Base-by-base conservation (phyloP, 2,329 filamentous ascomycete genomes). In the Ophiocordyceps camponoti-floridani region DNA sequence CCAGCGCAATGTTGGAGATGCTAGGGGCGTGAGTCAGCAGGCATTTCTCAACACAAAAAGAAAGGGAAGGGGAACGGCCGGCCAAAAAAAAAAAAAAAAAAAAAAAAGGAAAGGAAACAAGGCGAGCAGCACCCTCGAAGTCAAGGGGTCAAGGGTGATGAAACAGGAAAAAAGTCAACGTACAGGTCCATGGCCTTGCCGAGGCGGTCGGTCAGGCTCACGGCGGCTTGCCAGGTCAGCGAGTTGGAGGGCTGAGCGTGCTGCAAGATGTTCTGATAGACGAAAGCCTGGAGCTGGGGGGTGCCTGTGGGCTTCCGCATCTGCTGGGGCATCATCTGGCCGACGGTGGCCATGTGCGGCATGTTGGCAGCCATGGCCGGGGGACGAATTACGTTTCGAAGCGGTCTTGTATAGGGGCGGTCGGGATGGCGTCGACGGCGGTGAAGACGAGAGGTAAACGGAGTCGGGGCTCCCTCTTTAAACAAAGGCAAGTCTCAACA, bases 281-380 rank as follows among this genome's bases (percentile, higher is more conserved):
- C 59, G 14, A 62, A n/a, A n/a, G n/a, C 56, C 43, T 64, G 62
- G 19, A 64, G 50, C 48, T 62, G 59, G 40, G 49, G 41, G 7
- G 49, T 51, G 30, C 45, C 47, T 44, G 51, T 52, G 40, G 54
- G 53, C 42, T 57, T 56, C 48, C 61, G 58, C 52, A 62, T 56
- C 48, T 67, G 65, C 49, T 65, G 62, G 52, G 62, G 62, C 57
- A 68, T 62, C 59, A 69, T 66, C 47, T 63, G 62, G 57, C 62
- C 65, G 50, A 60, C 62, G 48, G 60, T 62, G 56, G 61, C 65
- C 70, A 76, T 74, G 54, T 73, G 72, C 58, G 69, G 68, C 62
- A 76, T 69, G 52, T 74, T 75, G 56, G 68, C 72, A 63, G 73
- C 72, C 73, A 77, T 77, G 61, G 68, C 69, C 65, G n/a, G n/a